Percentiles rank a stretch among this genome's conserved stretches.
Evolutionary conservation across 108 stramenopile species (phyloP).

Genomic region (Cyclotella choctawhatcheeana): DNA sequence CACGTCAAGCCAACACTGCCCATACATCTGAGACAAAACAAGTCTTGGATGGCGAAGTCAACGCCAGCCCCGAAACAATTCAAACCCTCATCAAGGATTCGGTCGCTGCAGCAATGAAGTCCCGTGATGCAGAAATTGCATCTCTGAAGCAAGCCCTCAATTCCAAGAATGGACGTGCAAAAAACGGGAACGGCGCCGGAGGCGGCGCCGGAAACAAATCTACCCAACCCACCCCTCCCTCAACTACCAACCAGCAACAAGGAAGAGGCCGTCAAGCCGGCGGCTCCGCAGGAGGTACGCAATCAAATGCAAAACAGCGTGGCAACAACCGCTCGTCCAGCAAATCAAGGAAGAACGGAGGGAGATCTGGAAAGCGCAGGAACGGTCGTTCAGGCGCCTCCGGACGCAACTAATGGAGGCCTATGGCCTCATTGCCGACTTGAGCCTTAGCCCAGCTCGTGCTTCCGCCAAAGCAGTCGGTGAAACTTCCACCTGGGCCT

Average conservation of each 20-base stretch:
- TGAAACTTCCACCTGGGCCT: background rate
- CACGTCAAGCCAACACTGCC: too few species aligned
- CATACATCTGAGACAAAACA: too few species aligned
- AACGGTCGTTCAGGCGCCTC: background rate
- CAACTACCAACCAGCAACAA: background rate
- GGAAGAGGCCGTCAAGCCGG: background rate
- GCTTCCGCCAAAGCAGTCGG: slow-evolving; percentile 15
- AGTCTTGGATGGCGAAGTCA: too few species aligned
- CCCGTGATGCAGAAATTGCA: too few species aligned
- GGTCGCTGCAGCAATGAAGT: too few species aligned
- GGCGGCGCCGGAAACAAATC: background rate
- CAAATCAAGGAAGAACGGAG: slow-evolving; percentile 12
- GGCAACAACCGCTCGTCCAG: background rate
- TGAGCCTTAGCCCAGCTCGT: background rate
- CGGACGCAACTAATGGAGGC: background rate
- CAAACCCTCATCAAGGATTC: too few species aligned
- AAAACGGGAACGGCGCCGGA: background rate
- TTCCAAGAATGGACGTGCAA: background rate
- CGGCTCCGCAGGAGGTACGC: background rate
- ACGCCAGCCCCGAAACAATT: too few species aligned
- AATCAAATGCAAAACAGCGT: background rate
- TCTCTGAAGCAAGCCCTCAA: too few species aligned
- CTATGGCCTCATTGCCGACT: slow-evolving; percentile 23
- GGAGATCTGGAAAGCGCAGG: background rate
- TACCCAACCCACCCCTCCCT: background rate